These are phyloP conservation scores for Cytospora paraplurivora DNA, from an alignment of 2,329 filamentous ascomycete species.

Conservation along the genomic window DNA sequence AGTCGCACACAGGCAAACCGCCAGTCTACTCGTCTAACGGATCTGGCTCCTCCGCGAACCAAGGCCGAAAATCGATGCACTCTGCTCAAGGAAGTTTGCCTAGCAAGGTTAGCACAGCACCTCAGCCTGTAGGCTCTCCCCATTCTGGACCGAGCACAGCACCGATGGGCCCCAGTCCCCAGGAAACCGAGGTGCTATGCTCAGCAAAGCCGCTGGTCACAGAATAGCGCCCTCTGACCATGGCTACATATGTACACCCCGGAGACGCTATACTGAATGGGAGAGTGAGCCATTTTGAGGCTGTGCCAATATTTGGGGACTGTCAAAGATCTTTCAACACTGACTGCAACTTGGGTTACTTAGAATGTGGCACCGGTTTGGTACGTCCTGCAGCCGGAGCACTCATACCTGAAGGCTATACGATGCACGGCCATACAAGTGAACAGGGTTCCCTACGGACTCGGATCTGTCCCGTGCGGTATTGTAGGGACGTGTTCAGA, in stretches of 20 bases:
- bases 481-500: background rate
- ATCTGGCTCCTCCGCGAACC: background rate
- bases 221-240: background rate
- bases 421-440: background rate
- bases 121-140: background rate
- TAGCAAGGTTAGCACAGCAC: background rate
- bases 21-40: background rate
- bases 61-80: background rate
- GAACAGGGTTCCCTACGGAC: too few species aligned
- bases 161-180: too few species aligned
- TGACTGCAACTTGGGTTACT: background rate
- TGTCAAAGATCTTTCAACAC: background rate
- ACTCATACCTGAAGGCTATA: background rate
- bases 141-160: background rate
- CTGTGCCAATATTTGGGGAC: background rate
- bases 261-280: background rate
- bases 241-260: background rate
- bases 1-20: background rate
- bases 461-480: background rate
- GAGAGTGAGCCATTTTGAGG: background rate
- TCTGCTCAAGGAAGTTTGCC: background rate
- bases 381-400: background rate
- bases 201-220: background rate
- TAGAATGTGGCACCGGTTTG: background rate
- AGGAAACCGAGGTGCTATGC: background rate